Evolutionary conservation across 2,329 filamentous ascomycete genomes (phyloP), one percentile per base, ranked within the genome.

Genomic region (Cladosporium halotolerans): DNA sequence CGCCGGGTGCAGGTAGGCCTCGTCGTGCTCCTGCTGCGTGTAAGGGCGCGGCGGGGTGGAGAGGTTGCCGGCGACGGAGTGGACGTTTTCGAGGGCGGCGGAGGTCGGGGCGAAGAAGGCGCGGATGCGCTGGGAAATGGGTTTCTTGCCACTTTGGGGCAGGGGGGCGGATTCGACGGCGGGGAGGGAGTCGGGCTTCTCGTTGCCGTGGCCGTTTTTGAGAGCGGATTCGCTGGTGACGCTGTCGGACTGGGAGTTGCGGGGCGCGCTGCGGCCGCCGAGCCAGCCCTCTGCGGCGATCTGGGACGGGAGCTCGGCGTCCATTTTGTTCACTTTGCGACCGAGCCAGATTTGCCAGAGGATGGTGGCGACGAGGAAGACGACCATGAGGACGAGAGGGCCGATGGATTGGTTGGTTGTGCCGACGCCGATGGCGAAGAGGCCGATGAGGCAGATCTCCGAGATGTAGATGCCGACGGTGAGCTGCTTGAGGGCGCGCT

Each of bases 1-100:
- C 0, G 72, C 72, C 3, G 73, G 74, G 57, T 75, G 71, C 48
- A 73, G 66, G 58, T 68, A 76, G 8, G 74, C 74, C 42, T 72
- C 66, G 48, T 69, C 67, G 38, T 67, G 66, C 34, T 73, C 58
- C 34, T 60, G 43, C 11, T 57, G 55, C 8, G 63, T 62, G 49
- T 63, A 66, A n/a, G 58, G 57, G 14, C 58, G 65, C 1, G 54
- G 55, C 56, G 55, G 69, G 62, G 19, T 65, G 54, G 28, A 64
- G 61, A 52, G 70, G 63, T 36, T 66, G 57, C 52, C 66, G 51
- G 54, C 70, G 62, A 45, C 65, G 59, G 13, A 56, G 53, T 57
- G 66, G 62, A 62, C 68, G 68, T 63, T 63, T 65, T 49, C 43
- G 9, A 56, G 28, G 14, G 58, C 56, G 2, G 59, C 58, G 16